Evolutionary conservation across 2,329 filamentous ascomycete genomes (phyloP), one percentile per base, ranked within the genome.

Genomic region (Ophiostoma triangulosporum): DNA sequence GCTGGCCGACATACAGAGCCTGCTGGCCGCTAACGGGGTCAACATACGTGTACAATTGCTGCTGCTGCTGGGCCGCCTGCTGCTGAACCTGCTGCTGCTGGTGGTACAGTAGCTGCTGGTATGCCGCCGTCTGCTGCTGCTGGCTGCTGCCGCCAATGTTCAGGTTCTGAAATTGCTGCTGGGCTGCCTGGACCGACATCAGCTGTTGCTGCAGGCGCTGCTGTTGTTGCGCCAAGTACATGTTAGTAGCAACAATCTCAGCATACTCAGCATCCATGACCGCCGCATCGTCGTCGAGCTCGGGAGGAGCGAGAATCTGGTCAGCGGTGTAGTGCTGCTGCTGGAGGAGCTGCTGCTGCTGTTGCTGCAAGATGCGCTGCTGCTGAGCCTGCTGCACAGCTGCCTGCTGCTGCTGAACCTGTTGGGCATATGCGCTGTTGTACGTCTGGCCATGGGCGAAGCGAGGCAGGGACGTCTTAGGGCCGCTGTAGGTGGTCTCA

Each of bases 131-230:
- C 55, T 68, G 65, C 29, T 68, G 63, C 59, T 74, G 70, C 48
- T 69, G 65, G 54, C 64, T 91, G 33, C 20, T 46, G 33, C 54
- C 50, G n/a, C 50, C 83, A 56, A 95, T 66, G 66, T 76, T 88
- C 69, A 95, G 73, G 59, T 80, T 81, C 66, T 89, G 85, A 63
- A 90, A 86, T 68, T 90, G 86, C 69, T 89, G 86, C 56, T 88
- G 85, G 35, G 86, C 86, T 51, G 83, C 82, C 63, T 91, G 93
- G 24, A 96, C 81, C 59, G 74, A 86, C 61, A 88, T 80, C 60
- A 97, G 77, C 70, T 97, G 89, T 70, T 96, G 90, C 70, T 97
- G 90, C 51, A 97, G 80, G 59, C 87, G 85, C 71, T 95, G 89
- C 70, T 97, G 91, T 70, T 95, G 90, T 65, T 95, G 88, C 38